Evolutionary conservation across 768 basidiomycete species (phyloP), one percentile per base, ranked within the genome.

Genomic region (Tulasnella sp.): DNA sequence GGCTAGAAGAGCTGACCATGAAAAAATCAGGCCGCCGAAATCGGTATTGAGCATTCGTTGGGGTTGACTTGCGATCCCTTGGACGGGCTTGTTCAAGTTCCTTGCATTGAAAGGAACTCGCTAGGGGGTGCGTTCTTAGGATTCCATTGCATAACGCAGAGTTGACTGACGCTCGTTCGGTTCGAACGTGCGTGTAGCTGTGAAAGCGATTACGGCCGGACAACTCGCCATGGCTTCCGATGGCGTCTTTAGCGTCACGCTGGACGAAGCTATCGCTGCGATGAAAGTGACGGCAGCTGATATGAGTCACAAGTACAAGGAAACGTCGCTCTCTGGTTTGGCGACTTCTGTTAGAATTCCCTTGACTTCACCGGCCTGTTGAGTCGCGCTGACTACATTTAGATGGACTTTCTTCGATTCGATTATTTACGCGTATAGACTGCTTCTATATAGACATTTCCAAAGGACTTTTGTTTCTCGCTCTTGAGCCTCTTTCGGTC

Each of bases 271-370:
- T 1, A 97, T 98, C 71, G 92, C 94, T 79, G 94, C 95, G 3
- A 96, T 96, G 93, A 84, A 92, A 29, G 78, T 96, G 64, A 97
- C 94, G 6, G 95, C 95, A 34, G 84, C 86, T n/a, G 92, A 95
- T 79, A 96, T 96, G 94, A 94, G 92, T 74, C 86, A 90, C 76
- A 94, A 95, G 79, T 95, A 96, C 79, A 97, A 96, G 79, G 95
- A 98, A 81, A 98, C 95, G 0, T 93, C 91, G 80, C 86, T 98
- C 75, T 75, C 88, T 84, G 88, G 88, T 68, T 83, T 89, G 68
- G 88, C 89, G 88, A 88, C 86, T 22, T 87, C 86, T 37, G 93
- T 95, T 73, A 89, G 86, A 81, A 95, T 95, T 71, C 93, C 93
- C 1, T 80, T 95, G 52, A 89, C 89, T 2, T 90, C 92, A 26